phyloP scores from a whole-genome alignment of 805 yeast species.

The Yamadazyma nakazawae region DNA sequence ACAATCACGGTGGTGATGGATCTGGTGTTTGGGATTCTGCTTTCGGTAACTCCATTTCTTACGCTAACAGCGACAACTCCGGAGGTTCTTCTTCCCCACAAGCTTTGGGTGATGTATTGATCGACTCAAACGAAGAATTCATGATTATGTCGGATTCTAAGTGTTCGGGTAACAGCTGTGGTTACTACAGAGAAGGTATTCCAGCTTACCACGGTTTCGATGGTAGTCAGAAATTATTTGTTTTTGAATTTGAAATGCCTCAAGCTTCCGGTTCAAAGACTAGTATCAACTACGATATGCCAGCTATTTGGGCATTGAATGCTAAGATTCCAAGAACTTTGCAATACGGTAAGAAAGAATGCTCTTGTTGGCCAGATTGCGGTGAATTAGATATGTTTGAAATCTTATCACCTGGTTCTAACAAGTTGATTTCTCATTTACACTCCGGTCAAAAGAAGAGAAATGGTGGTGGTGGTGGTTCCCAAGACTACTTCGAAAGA shows the following conservation, averaged over 20 bases:
- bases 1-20: constrained; percentile 84
- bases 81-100: constrained; percentile 68
- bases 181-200: constrained; percentile 77
- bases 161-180: constrained; percentile 63
- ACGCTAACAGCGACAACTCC: constrained; percentile 72
- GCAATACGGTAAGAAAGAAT: constrained; percentile 80
- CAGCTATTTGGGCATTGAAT: constrained; percentile 94
- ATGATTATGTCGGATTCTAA: constrained; percentile 73
- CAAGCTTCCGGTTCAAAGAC: constrained; percentile 44
- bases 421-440: constrained; percentile 72
- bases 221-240: constrained; percentile 80
- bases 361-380: constrained; percentile 96
- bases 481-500: constrained; percentile 83
- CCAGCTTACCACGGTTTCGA: constrained; percentile 95
- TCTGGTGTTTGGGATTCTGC: constrained; percentile 85
- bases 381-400: constrained; percentile 97
- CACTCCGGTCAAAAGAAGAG: constrained; percentile 76
- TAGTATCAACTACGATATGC: constrained; percentile 82
- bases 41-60: constrained; percentile 92
- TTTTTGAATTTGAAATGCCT: constrained; percentile 95
- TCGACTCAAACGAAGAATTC: constrained; percentile 74
- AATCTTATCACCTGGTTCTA: constrained; percentile 72
- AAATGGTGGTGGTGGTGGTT: constrained; percentile 59
- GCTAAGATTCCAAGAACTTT: constrained; percentile 95
- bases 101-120: constrained; percentile 63